phyloP scores from a whole-genome alignment of 805 yeast genomes.

The Tetrapisispora taiwanensis region DNA sequence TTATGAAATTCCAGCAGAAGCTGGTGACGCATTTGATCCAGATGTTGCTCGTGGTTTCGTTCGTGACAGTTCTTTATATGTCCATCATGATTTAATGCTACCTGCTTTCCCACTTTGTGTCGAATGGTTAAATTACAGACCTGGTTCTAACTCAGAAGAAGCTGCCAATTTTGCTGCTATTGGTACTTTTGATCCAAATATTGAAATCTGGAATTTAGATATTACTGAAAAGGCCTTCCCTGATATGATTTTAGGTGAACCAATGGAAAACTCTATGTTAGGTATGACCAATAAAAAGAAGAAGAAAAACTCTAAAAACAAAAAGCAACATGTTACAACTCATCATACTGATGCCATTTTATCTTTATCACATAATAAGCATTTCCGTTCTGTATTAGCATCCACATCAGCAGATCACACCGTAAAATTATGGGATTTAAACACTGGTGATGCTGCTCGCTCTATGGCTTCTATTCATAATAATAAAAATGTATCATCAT shows the following conservation, averaged over 20 bases:
- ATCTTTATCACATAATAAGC: slow-evolving; percentile 71
- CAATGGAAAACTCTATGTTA: slow-evolving; percentile 34
- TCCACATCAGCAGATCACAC: slow-evolving; percentile 95
- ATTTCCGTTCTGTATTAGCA: slow-evolving; percentile 75
- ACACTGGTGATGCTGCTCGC: slow-evolving; percentile 62
- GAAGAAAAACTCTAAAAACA: slow-evolving; percentile 44
- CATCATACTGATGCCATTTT: slow-evolving; percentile 93
- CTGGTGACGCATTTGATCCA: slow-evolving; percentile 53
- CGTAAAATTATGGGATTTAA: slow-evolving; percentile 90
- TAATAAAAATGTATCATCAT: slow-evolving; percentile 72
- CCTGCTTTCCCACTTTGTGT: slow-evolving; percentile 96
- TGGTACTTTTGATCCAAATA: slow-evolving; percentile 95
- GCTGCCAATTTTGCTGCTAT: slow-evolving; percentile 90
- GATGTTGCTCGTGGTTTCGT: slow-evolving; percentile 64
- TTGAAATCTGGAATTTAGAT: slow-evolving; percentile 94
- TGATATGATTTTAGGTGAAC: slow-evolving; percentile 82
- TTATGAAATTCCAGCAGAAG: slow-evolving; percentile 54
- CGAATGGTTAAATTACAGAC: slow-evolving; percentile 82
- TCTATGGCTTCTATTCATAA: slow-evolving; percentile 58
- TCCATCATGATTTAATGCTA: slow-evolving; percentile 93
- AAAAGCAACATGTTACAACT: slow-evolving; percentile 45
- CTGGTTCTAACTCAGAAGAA: slow-evolving; percentile 40
- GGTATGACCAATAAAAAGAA: slow-evolving; percentile 32
- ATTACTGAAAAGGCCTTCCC: slow-evolving; percentile 91
- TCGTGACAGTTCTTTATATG: slow-evolving; percentile 70